phyloP scores from a whole-genome alignment of 441 rosid species.

The Erysimum cheiri region DNA sequence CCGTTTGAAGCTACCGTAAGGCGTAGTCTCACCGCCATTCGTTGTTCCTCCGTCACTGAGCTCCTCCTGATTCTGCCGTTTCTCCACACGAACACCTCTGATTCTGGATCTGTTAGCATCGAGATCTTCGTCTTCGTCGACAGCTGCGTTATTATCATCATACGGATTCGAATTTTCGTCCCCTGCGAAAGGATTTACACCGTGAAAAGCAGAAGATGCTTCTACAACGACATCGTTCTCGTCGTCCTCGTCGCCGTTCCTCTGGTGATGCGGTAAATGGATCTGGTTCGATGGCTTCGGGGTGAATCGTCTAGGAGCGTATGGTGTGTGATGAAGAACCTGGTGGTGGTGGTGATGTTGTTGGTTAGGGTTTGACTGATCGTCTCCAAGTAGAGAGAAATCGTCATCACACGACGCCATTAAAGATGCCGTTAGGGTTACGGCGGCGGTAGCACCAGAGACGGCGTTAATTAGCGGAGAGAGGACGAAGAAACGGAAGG shows the following conservation, averaged over 20 bases:
- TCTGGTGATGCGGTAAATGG: conserved; percentile 43
- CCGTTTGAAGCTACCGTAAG: conserved; percentile 53
- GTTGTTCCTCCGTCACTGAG: conserved; percentile 49
- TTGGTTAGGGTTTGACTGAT: conserved; percentile 53
- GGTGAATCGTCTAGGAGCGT: conserved; percentile 53
- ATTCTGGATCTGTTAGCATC: conserved; percentile 42
- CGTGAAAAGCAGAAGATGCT: conserved; percentile 57
- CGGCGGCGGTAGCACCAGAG: conserved; percentile 37
- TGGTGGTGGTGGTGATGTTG: conserved; percentile 49
- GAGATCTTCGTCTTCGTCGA: conserved; percentile 42
- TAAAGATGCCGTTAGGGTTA: conserved; percentile 54
- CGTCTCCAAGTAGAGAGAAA: conserved; percentile 68
- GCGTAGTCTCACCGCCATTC: conserved; percentile 41
- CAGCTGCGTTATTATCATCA: conserved; percentile 45
- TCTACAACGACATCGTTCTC: conserved; percentile 55
- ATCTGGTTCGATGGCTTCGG: conserved; percentile 50
- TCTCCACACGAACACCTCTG: conserved; percentile 52
- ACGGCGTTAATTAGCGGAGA: conserved; percentile 58
- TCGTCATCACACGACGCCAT: conserved; percentile 86
- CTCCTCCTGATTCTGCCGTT: conserved; percentile 59
- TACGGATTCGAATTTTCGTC: conserved; percentile 49
- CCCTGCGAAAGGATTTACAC: conserved; percentile 50
- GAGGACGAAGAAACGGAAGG: conserved; percentile 54
- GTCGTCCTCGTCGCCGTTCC: conserved; percentile 47
- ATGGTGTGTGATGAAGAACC: conserved; percentile 50